Conservation (phyloP, 2,329 filamentous ascomycete species). For the Ampelomyces quisqualis region DNA sequence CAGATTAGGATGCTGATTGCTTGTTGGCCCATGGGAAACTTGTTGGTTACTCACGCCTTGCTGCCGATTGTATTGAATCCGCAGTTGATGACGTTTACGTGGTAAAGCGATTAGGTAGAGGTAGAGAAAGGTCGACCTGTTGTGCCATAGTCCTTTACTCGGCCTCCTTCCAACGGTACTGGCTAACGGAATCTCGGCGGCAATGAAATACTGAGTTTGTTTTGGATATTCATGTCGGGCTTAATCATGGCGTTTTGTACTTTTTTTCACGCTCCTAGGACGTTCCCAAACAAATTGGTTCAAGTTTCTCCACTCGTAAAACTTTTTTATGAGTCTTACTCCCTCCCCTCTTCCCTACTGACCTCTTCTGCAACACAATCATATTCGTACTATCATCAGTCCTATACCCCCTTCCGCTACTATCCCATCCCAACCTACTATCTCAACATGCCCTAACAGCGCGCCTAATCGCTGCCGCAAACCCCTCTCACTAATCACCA, state of each 20-base stretch:
- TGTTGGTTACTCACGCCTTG: slow-evolving; percentile 68
- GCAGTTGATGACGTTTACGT: slow-evolving; percentile 78
- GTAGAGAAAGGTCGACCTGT: background rate
- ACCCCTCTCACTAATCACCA: slow-evolving; percentile 1
- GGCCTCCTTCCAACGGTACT: too few relatives aligned
- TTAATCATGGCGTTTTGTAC: too few relatives aligned
- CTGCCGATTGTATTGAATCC: slow-evolving; percentile 74
- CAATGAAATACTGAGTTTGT: too few relatives aligned
- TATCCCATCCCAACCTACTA: slow-evolving; percentile 5
- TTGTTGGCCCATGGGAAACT: slow-evolving; percentile 69
- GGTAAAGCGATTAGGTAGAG: slow-evolving; percentile 50
- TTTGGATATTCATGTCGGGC: too few relatives aligned
- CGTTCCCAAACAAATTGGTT: too few relatives aligned
- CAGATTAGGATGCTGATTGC: slow-evolving; percentile 57
- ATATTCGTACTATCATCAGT: slow-evolving; percentile 8
- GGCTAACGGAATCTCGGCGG: background rate
- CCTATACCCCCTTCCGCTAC: slow-evolving; percentile 1
- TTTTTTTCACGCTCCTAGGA: too few relatives aligned
- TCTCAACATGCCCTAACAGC: too few relatives aligned
- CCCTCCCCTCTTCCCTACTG: background rate
- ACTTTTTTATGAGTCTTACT: background rate
- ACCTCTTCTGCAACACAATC: slow-evolving; percentile 5
- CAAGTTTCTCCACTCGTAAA: too few relatives aligned
- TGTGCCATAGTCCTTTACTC: background rate
- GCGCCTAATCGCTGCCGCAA: slow-evolving; percentile 6